Evolutionary conservation across 225 moss, liverwort and hornwort species (phyloP).

Genomic region (Lunularia cruciata): DNA sequence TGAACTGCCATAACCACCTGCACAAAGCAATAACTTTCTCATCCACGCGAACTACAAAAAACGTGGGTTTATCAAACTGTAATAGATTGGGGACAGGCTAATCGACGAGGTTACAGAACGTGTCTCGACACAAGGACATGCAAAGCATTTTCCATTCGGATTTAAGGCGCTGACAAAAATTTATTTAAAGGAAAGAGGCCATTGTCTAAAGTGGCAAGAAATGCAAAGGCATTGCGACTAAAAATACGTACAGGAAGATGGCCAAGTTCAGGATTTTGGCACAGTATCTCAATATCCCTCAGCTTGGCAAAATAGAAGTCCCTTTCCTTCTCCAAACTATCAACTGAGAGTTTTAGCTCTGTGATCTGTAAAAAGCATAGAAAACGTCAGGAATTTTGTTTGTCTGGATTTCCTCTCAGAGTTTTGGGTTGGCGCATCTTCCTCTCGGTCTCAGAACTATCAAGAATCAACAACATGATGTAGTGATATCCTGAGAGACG

Average conservation of each 20-base stretch:
- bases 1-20: conserved; percentile 68
- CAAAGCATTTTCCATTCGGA: too few species aligned
- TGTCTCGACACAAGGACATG: too few species aligned
- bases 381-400: not conserved
- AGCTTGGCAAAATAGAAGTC: conserved; percentile 99
- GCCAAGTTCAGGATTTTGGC: conserved; percentile 88
- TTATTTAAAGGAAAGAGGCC: too few species aligned
- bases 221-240: not conserved
- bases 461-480: too few species aligned
- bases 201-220: not conserved
- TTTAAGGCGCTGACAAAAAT: not conserved
- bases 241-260: conserved; percentile 68
- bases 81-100: too few species aligned
- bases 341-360: conserved; percentile 92
- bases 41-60: not conserved
- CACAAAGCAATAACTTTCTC: conserved; percentile 21
- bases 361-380: conserved; percentile 57
- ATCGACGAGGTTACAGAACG: too few species aligned
- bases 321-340: conserved; percentile 95
- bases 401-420: not conserved
- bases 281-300: conserved; percentile 95
- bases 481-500: too few species aligned
- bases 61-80: too few species aligned
- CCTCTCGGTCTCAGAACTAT: too few species aligned
- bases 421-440: too few species aligned